Percentiles rank a stretch among this genome's conserved stretches.
Conservation (phyloP, 1,139 yeast species). For the Suhomyces kunorum region DNA sequence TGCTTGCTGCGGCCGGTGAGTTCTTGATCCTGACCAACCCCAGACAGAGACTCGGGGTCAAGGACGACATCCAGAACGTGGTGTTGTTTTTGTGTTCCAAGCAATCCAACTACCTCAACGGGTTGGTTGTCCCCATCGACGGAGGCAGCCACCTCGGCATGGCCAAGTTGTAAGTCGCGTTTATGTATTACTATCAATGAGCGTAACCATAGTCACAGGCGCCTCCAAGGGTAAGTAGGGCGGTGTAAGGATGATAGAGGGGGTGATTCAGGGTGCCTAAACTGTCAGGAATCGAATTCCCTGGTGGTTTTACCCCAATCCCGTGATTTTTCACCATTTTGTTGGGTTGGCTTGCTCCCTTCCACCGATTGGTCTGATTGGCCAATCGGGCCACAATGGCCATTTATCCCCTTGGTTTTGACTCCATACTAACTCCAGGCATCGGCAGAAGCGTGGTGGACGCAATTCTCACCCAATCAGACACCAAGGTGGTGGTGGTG, state of each 20-base stretch:
- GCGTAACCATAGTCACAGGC: slow-evolving; percentile 63
- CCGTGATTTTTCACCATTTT: too few species aligned
- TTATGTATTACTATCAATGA: slow-evolving; percentile 8
- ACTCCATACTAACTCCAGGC: slow-evolving; percentile 45
- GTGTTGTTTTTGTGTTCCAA: slow-evolving; percentile 60
- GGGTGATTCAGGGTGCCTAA: too few species aligned
- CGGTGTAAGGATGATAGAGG: too few species aligned
- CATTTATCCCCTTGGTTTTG: too few species aligned
- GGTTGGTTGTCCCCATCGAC: slow-evolving; percentile 72
- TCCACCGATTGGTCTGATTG: background rate
- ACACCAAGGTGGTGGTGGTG: slow-evolving; percentile 57
- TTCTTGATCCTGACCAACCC: slow-evolving; percentile 56
- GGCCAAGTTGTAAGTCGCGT: slow-evolving; percentile 13
- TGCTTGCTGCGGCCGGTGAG: slow-evolving; percentile 57
- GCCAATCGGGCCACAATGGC: background rate
- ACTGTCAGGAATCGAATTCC: too few species aligned
- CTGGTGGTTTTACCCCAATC: too few species aligned
- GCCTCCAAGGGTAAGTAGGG: slow-evolving; percentile 54
- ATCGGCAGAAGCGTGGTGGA: slow-evolving; percentile 75
- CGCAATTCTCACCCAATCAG: slow-evolving; percentile 41
- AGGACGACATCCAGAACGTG: slow-evolving; percentile 62
- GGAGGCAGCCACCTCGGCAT: slow-evolving; percentile 55
- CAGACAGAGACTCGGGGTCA: slow-evolving; percentile 61
- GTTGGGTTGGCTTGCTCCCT: too few species aligned
- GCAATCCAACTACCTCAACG: slow-evolving; percentile 66